A percentile compares a stretch with the other conserved stretches of the same genome.
Evolutionary conservation across 2,329 filamentous ascomycete species (phyloP).

Genomic region (Fusarium buharicum): DNA sequence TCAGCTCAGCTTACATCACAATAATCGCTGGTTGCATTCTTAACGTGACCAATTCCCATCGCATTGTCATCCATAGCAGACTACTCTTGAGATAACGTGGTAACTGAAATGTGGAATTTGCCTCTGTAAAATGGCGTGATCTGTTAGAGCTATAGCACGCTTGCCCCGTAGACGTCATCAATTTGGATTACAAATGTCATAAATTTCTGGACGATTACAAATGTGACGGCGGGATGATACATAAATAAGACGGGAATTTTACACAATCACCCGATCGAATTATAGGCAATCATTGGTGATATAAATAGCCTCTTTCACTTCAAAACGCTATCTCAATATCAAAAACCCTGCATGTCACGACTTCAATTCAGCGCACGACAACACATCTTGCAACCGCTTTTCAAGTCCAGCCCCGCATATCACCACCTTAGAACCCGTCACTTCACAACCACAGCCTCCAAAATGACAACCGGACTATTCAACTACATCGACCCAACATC

Average conservation of each 20-base stretch:
- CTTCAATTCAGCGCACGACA: constrained; percentile 2
- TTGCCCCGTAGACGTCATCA: constrained; percentile 27
- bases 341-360: constrained; percentile 12
- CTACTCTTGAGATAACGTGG: neutral
- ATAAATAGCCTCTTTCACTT: neutral
- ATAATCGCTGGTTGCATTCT: neutral
- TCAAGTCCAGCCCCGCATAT: constrained; percentile 20
- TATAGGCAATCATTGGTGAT: neutral
- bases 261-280: constrained; percentile 10
- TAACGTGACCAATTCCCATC: no score
- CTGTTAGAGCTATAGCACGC: neutral
- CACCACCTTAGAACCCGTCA: constrained; percentile 3
- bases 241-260: constrained; percentile 15
- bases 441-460: constrained; percentile 1
- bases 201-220: constrained; percentile 12
- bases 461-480: constrained; percentile 35
- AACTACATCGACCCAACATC: constrained; percentile 35
- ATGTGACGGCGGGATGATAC: constrained; percentile 16
- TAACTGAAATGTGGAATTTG: neutral
- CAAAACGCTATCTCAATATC: neutral
- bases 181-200: constrained; percentile 17
- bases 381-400: neutral
- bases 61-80: no score
- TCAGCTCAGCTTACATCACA: no score
- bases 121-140: neutral